Base-by-base conservation (phyloP, 805 yeast species). In the Lachancea dasiensis region DNA sequence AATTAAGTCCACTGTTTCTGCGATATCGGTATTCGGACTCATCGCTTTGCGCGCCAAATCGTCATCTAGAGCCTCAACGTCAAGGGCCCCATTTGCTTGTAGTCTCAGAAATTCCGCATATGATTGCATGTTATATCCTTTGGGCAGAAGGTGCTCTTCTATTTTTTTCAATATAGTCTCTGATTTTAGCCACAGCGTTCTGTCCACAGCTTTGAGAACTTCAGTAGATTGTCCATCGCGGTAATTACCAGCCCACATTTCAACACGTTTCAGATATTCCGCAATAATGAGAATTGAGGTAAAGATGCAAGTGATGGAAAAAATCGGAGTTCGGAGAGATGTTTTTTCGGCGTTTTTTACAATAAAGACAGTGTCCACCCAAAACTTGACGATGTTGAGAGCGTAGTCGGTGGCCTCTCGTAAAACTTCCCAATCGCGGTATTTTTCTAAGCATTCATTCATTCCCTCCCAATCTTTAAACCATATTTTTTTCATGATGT, bases 321-420 rank as follows among this genome's bases (percentile, higher is more conserved):
- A 81, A 19, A 81, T 81, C 1, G 92, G 92, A 0, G 90, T 81
- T 46, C 86, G 65, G 22, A 81, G 69, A 1, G 85, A 75, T 0
- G 83, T 76, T 52, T 75, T 73, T 45, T 75, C 79, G 1, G 82
- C 78, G 54, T 80, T 81, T 36, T 73, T 72, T 20, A 72, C 72
- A 34, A 77, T 73, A 3, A 81, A 72, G n/a, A 80, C 77, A 34
- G 80, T 76, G 45, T 77, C 81, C 33, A 76, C 75, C 94, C 92
- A 83, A 27, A 81, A 61, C 42, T 77, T 72, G 38, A 83, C 64
- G 20, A 81, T 72, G 43, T 72, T 78, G 30, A 79, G 52, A 1
- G 80, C 73, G 47, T 75, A 71, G 28, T 67, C 68, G 2, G 79
- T 68, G 7, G 83, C 73, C 51, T 81, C 87, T 35, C 80, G 69